Evolutionary conservation across 2,329 filamentous ascomycete genomes (phyloP).

Genomic region (Penicillium sp.): DNA sequence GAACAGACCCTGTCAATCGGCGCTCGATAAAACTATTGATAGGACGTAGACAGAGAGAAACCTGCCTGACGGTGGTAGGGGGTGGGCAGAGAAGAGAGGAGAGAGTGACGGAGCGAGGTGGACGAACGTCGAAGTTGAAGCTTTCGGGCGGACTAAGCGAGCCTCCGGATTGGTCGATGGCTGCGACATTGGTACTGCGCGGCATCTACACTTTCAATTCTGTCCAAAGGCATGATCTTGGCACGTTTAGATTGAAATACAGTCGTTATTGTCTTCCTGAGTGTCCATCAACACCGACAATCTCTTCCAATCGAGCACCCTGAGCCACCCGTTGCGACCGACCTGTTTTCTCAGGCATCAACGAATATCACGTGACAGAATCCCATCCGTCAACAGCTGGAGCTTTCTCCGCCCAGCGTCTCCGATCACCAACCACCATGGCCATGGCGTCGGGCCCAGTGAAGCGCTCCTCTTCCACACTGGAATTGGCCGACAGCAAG

Average conservation of each 20-base stretch:
- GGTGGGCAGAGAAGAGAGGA: slow-evolving; percentile 23
- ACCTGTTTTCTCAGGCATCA: slow-evolving; percentile 16
- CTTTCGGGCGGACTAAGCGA: slow-evolving; percentile 41
- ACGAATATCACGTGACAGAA: slow-evolving; percentile 22
- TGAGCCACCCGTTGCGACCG: not conserved
- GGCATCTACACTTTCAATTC: not conserved
- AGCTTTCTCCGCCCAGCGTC: slow-evolving; percentile 12
- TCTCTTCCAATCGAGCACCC: not conserved
- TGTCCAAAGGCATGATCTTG: no score
- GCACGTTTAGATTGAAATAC: not conserved
- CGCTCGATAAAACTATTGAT: slow-evolving; percentile 2
- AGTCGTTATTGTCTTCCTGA: no score
- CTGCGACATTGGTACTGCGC: not conserved
- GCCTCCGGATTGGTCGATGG: slow-evolving; percentile 34
- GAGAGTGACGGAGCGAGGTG: slow-evolving; percentile 19
- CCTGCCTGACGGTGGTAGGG: slow-evolving; percentile 25
- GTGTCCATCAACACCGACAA: not conserved
- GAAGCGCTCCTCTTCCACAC: slow-evolving; percentile 35
- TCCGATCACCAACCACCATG: slow-evolving; percentile 10
- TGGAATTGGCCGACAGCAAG: slow-evolving; percentile 28
- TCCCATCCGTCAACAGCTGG: slow-evolving; percentile 9
- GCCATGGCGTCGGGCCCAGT: slow-evolving; percentile 33
- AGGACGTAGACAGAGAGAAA: slow-evolving; percentile 19
- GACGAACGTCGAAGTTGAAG: slow-evolving; percentile 35
- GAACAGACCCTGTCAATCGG: slow-evolving; percentile 17